Evolutionary conservation across 2,329 filamentous ascomycete species (phyloP), one percentile per base, ranked within the genome.

Genomic region (Pyricularia grisea): DNA sequence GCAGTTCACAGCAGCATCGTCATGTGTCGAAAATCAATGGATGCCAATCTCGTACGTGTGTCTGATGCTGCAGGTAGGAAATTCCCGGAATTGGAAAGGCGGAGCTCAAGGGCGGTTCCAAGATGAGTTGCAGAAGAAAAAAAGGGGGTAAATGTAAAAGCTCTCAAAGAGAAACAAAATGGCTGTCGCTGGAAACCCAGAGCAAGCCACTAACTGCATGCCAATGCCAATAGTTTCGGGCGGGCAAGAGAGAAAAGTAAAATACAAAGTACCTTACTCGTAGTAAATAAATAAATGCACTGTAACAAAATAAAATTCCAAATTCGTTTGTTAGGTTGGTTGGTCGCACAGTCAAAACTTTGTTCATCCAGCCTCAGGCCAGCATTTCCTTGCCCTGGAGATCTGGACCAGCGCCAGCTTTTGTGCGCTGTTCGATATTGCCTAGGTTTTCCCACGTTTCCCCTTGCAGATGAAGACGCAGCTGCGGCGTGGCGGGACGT

Each of bases 391-490:
- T 20, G 23, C 25, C 60, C 60, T 17, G 60, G n/a, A 63, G 60
- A 63, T 63, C 60, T 63, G 60, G 60, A 63, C 60, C 60, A 27
- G 17, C n/a, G 10, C 3, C n/a, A 23, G 58, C 58, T 23, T 61
- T 36, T 50, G 17, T 50, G 42, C 42, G 42, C 58, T 28, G 60
- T 28, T 63, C 60, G 60, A 63, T 63, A 17, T 63, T 28, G 6
- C 20, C 7, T 17, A 30, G 27, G 27, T 28, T 63, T 28, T 63
- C 60, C 60, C 60, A 63, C 25, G 60, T 63, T 61, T 63, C 60
- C 60, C 60, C 60, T 63, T 63, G 60, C 60, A 63, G 60, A 63
- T 63, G 27, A 63, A 63, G 25, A 28, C 60, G 60, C 60, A 63
- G 60, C 60, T 63, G 27, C 23, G 25, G 25, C 25, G 60, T 63